Percentiles rank a stretch among this genome's conserved stretches.
These are phyloP conservation scores for Colletotrichum sp. DNA, from an alignment of 2,329 filamentous ascomycete genomes.

Conservation along the genomic window DNA sequence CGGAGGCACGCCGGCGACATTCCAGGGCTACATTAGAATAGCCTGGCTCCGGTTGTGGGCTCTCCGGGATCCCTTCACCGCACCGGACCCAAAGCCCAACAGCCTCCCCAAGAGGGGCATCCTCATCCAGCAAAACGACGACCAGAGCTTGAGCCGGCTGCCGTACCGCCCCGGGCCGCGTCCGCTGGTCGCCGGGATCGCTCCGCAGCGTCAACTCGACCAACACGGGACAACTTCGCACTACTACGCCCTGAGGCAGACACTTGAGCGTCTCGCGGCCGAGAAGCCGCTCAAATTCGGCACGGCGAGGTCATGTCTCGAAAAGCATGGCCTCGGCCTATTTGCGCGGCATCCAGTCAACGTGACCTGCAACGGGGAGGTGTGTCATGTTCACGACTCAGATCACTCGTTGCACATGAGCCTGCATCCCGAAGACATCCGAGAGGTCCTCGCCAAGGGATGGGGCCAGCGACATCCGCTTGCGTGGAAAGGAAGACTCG, in stretches of 20 bases:
- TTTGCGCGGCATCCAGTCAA: constrained; percentile 72
- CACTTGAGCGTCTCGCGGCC: constrained; percentile 56
- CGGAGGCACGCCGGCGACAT: constrained; percentile 79
- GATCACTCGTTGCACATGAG: constrained; percentile 82
- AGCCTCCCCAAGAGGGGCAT: constrained; percentile 63
- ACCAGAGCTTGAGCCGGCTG: constrained; percentile 42
- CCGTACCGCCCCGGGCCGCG: constrained; percentile 67
- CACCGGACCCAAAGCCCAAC: constrained; percentile 56
- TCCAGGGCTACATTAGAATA: constrained; percentile 74
- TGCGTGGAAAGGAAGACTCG: constrained; percentile 68
- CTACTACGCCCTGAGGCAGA: constrained; percentile 58
- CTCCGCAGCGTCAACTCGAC: constrained; percentile 79
- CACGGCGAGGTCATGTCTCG: constrained; percentile 76
- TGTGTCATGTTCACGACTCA: constrained; percentile 79
- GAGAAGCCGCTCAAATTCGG: constrained; percentile 53
- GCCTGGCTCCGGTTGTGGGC: constrained; percentile 75
- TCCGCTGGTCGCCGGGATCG: constrained; percentile 75
- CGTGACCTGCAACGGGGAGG: constrained; percentile 78
- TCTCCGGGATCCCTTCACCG: constrained; percentile 71
- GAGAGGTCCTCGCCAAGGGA: constrained; percentile 72
- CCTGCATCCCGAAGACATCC: constrained; percentile 79
- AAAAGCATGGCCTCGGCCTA: constrained; percentile 80
- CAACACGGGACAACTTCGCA: constrained; percentile 63
- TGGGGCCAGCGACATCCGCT: constrained; percentile 79
- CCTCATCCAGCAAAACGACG: constrained; percentile 41